Evolutionary conservation across 2,329 filamentous ascomycete species (phyloP), one percentile per base, ranked within the genome.

Genomic region (Pleoardoris graminearum): DNA sequence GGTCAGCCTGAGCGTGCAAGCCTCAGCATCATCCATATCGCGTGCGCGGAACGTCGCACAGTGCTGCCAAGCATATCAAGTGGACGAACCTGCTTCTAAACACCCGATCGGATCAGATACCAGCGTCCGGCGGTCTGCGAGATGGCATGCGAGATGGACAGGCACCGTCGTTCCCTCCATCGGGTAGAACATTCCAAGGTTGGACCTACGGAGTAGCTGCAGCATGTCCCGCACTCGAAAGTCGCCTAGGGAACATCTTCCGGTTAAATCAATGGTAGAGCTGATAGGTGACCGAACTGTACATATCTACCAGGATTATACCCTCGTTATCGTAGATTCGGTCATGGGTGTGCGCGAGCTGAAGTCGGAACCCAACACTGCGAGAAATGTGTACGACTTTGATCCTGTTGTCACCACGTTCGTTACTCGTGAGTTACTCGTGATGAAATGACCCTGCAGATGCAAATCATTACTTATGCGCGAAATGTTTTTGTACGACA

Each of bases 21-120:
- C 44, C 44, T 37, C 33, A 17, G 44, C 44, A 47, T 47, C 44
- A 47, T 47, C 16, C 33, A 37, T 47, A 33, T 47, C 10, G 16
- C 44, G 7, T 47, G 33, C 44, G 44, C 44, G 44, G 44, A 37
- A n/a, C 4, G 11, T 37, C n/a, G 23, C 22, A 14, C 17, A n/a
- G 23, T 17, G 12, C 29, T 35, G 23, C 14, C 43, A 36, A 29
- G 44, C 44, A 37, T 8, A 23, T 47, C 33, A 30, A 37, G 10
- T 14, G 2, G 12, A 25, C 12, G 12, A 47, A 29, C 32, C 44
- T 21, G n/a, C 44, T 23, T 37, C 21, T n/a, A n/a, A 19, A n/a
- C 16, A 29, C 17, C n/a, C 22, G n/a, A 47, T 21, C 16, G 29
- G 44, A 47, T 38, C 33, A 46, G 32, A 46, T 36, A 10, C n/a